Evolutionary conservation across 2,329 filamentous ascomycete species (phyloP).

Genomic region (Alternaria ventricosa): DNA sequence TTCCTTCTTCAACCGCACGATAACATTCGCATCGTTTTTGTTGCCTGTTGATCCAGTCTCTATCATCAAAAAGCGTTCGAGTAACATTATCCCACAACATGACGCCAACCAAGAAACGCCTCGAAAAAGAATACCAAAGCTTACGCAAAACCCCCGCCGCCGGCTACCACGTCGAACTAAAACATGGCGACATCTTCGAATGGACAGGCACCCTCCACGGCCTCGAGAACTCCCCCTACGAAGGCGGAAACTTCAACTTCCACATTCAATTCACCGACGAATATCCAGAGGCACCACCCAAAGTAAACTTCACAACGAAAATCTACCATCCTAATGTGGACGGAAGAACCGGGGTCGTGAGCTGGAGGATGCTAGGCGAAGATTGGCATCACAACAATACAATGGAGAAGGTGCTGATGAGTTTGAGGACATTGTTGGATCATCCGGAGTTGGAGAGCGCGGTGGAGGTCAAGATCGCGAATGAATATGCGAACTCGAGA

Average conservation of each 20-base stretch:
- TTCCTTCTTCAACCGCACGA: not conserved
- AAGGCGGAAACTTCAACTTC: not conserved
- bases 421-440: constrained; percentile 1
- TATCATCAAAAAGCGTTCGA: not conserved
- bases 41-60: not conserved
- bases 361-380: not conserved
- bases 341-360: not conserved
- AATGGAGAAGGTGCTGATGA: not conserved
- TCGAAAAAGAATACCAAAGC: constrained; percentile 3
- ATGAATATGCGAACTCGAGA: not conserved
- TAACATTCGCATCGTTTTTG: not conserved
- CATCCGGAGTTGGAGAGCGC: constrained; percentile 4
- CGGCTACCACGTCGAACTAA: not conserved
- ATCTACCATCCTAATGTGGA: constrained; percentile 8
- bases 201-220: constrained; percentile 1
- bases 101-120: not conserved
- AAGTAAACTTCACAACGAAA: not conserved
- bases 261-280: constrained; percentile 7
- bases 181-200: not conserved
- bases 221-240: not conserved
- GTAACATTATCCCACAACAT: not conserved
- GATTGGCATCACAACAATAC: constrained; percentile 3
- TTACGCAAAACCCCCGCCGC: not conserved
- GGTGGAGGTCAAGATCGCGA: not conserved
- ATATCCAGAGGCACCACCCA: constrained; percentile 2